These are phyloP conservation scores for Cardamine occulta DNA, from an alignment of 345 rosid species.

Conservation along the genomic window DNA sequence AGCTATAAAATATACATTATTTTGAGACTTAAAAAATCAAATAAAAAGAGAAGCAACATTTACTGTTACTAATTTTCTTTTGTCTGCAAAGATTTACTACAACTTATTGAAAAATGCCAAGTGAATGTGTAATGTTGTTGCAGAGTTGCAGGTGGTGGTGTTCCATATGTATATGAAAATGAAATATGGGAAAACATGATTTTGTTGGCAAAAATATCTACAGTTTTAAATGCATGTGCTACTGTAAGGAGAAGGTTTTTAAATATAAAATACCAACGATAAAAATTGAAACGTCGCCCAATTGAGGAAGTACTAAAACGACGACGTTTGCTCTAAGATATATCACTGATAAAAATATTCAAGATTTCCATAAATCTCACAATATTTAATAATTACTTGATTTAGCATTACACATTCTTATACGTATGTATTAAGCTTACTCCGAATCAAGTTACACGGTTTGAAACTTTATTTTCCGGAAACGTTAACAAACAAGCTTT, in stretches of 20 bases:
- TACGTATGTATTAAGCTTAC: neutral
- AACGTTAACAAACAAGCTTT: neutral
- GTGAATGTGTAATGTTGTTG: constrained; percentile 27
- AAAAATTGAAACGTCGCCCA: neutral
- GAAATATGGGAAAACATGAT: constrained; percentile 9
- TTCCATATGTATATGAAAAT: no score
- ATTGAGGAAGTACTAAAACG: neutral
- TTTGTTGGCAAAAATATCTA: constrained; percentile 31
- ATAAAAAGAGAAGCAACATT: no score
- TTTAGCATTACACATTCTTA: neutral
- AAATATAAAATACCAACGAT: neutral
- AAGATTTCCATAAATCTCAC: neutral
- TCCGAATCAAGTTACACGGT: neutral
- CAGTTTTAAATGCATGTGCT: constrained; percentile 30
- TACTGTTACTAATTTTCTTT: neutral
- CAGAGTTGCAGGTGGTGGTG: no score
- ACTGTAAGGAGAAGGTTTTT: constrained; percentile 22
- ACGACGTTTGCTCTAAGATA: neutral
- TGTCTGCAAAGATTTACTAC: constrained; percentile 8
- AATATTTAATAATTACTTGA: no score
- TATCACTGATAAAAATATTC: neutral
- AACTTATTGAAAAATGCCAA: constrained; percentile 35
- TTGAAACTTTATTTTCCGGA: neutral
- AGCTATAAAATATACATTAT: no score
- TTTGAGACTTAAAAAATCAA: no score